phyloP scores from a whole-genome alignment of 441 rosid genomes.

The Erysimum cheiri region DNA sequence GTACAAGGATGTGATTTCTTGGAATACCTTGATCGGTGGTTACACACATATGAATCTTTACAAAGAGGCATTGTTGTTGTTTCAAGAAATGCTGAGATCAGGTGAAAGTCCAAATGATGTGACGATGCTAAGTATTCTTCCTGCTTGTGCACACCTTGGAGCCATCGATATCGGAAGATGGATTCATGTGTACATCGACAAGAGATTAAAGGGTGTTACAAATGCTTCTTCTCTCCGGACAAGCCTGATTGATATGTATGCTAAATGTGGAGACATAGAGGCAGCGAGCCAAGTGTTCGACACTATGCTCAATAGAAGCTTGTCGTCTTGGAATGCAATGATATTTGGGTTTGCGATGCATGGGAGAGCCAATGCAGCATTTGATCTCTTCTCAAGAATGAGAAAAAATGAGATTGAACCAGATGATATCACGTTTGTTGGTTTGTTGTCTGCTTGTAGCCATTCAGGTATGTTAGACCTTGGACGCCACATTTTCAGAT shows the following conservation, averaged over 20 bases:
- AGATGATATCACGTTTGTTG: constrained; percentile 74
- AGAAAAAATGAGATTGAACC: constrained; percentile 53
- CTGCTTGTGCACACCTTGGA: constrained; percentile 74
- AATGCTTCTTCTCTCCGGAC: constrained; percentile 57
- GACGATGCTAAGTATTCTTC: constrained; percentile 69
- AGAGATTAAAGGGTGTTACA: constrained; percentile 44
- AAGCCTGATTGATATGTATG: constrained; percentile 78
- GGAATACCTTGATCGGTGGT: constrained; percentile 87
- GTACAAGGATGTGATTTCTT: constrained; percentile 64
- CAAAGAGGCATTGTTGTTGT: constrained; percentile 64
- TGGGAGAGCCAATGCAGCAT: constrained; percentile 64
- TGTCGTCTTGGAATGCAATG: constrained; percentile 85
- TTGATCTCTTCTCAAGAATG: constrained; percentile 63
- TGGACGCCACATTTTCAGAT: constrained; percentile 57
- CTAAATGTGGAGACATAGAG: constrained; percentile 73
- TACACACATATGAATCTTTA: constrained; percentile 53
- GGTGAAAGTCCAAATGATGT: constrained; percentile 66
- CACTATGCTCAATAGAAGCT: constrained; percentile 49
- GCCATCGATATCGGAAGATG: constrained; percentile 80
- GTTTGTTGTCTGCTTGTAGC: constrained; percentile 73
- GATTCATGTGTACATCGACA: constrained; percentile 76
- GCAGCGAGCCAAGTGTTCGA: constrained; percentile 65
- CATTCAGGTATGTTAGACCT: constrained; percentile 68
- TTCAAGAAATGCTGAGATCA: constrained; percentile 61
- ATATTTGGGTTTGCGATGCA: constrained; percentile 81